These are phyloP conservation scores for Gonapodya sp. DNA, from an alignment of 192 early-diverging fungal species.

Conservation along the genomic window DNA sequence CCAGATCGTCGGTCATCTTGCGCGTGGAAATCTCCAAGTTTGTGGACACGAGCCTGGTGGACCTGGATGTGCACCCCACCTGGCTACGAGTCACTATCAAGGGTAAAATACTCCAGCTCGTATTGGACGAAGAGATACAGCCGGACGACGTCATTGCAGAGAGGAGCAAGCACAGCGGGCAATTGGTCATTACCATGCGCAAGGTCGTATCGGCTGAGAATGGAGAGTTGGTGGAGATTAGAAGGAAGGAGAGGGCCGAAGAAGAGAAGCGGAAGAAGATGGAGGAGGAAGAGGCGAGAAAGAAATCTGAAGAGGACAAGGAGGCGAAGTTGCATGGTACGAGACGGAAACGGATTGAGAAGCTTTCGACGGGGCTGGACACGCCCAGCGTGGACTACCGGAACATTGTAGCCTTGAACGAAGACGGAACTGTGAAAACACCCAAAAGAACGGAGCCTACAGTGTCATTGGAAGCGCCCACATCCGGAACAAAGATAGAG, in stretches of 20 bases:
- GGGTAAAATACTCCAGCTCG: slow-evolving; percentile 42
- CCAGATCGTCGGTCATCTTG: slow-evolving; percentile 20
- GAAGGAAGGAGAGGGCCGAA: slow-evolving; percentile 12
- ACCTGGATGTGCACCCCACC: slow-evolving; percentile 33
- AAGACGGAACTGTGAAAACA: neutral
- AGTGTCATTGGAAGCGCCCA: neutral
- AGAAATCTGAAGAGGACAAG: neutral
- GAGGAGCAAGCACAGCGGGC: slow-evolving; percentile 33
- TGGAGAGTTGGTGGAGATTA: neutral
- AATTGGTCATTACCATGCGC: slow-evolving; percentile 34
- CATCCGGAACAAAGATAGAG: neutral
- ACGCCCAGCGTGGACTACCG: neutral
- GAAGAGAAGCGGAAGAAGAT: neutral
- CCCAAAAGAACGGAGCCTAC: neutral
- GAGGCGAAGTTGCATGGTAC: neutral
- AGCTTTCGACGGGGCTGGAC: neutral
- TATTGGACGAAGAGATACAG: slow-evolving; percentile 29
- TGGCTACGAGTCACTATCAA: slow-evolving; percentile 34
- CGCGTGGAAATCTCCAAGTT: slow-evolving; percentile 37
- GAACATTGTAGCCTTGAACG: neutral
- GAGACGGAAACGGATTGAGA: neutral
- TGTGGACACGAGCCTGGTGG: slow-evolving; percentile 38
- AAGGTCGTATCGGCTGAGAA: slow-evolving; percentile 17
- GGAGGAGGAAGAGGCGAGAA: slow-evolving; percentile 7
- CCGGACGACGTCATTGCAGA: slow-evolving; percentile 31